These are phyloP conservation scores for Microbotryum violaceum DNA, from an alignment of 1,284 basidiomycete genomes.

Conservation along the genomic window DNA sequence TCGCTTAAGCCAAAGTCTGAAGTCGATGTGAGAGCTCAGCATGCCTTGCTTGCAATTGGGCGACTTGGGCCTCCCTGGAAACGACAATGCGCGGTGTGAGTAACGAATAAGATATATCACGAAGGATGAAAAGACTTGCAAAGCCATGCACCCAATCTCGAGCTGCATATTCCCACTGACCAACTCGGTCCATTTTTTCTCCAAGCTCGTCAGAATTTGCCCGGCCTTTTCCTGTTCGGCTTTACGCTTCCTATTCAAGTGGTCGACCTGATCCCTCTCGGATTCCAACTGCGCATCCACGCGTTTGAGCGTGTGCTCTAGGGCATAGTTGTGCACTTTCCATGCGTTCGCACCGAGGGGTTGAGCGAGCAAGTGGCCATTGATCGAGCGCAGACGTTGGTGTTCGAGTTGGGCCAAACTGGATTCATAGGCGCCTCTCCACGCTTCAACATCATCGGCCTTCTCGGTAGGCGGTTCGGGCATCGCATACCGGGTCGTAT, in stretches of 20 bases:
- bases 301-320: slow-evolving; percentile 68
- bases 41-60: slow-evolving; percentile 25
- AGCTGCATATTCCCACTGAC: slow-evolving; percentile 80
- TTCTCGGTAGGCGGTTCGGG: slow-evolving; percentile 59
- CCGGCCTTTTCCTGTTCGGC: slow-evolving; percentile 72
- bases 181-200: slow-evolving; percentile 79
- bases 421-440: slow-evolving; percentile 67
- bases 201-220: slow-evolving; percentile 64
- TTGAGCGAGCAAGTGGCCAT: slow-evolving; percentile 68
- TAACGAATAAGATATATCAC: neutral
- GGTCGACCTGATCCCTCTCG: slow-evolving; percentile 64
- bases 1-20: slow-evolving; percentile 4
- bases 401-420: slow-evolving; percentile 82
- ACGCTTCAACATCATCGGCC: slow-evolving; percentile 61
- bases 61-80: slow-evolving; percentile 24
- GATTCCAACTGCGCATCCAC: slow-evolving; percentile 64
- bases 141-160: slow-evolving; percentile 54
- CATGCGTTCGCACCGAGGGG: slow-evolving; percentile 85
- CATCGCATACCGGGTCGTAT: slow-evolving; percentile 70
- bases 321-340: slow-evolving; percentile 79
- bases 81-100: neutral
- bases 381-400: slow-evolving; percentile 77
- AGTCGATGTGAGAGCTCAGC: slow-evolving; percentile 25
- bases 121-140: slow-evolving; percentile 9
- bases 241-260: slow-evolving; percentile 78